phyloP scores from a whole-genome alignment of 768 basidiomycete species.

The Dictyophora rubrovolvata region DNA sequence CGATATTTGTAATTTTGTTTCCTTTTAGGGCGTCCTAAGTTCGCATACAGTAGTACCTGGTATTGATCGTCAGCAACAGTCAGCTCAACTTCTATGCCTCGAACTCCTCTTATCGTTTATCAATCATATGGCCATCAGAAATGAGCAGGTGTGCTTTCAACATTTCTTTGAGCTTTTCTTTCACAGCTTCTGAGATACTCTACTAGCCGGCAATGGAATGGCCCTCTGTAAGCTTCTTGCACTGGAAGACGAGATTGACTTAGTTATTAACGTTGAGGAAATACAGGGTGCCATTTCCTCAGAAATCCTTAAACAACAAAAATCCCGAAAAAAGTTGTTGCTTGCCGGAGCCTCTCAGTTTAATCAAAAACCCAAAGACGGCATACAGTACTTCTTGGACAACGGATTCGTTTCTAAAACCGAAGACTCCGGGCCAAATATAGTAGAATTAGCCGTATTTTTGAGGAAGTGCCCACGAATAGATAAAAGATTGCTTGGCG shows the following conservation, averaged over 20 bases:
- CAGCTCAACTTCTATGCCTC: conserved; percentile 77
- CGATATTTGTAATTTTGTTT: not conserved
- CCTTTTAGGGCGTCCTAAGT: conserved; percentile 67
- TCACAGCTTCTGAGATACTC: conserved; percentile 8
- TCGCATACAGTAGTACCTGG: conserved; percentile 41
- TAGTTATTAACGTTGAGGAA: not conserved
- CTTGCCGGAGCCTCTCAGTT: conserved; percentile 77
- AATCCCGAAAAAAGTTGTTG: conserved; percentile 81
- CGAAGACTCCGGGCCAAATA: conserved; percentile 35
- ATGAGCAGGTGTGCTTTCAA: conserved; percentile 33
- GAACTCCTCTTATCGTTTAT: conserved; percentile 83
- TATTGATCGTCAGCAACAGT: conserved; percentile 56
- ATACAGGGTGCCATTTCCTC: conserved; percentile 44
- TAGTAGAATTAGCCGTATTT: conserved; percentile 71
- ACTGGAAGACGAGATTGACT: not conserved
- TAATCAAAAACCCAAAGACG: conserved; percentile 87
- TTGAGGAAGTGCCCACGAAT: conserved; percentile 74
- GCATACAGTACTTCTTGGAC: conserved; percentile 85
- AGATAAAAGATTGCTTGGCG: conserved; percentile 90
- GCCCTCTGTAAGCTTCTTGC: conserved; percentile 42
- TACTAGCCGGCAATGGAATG: conserved; percentile 40
- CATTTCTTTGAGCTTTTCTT: not conserved
- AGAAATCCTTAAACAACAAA: conserved; percentile 50
- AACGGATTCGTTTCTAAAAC: conserved; percentile 58
- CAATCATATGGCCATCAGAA: conserved; percentile 73